Conservation (phyloP, 768 basidiomycete genomes). For the Pulveroboletus frians region DNA sequence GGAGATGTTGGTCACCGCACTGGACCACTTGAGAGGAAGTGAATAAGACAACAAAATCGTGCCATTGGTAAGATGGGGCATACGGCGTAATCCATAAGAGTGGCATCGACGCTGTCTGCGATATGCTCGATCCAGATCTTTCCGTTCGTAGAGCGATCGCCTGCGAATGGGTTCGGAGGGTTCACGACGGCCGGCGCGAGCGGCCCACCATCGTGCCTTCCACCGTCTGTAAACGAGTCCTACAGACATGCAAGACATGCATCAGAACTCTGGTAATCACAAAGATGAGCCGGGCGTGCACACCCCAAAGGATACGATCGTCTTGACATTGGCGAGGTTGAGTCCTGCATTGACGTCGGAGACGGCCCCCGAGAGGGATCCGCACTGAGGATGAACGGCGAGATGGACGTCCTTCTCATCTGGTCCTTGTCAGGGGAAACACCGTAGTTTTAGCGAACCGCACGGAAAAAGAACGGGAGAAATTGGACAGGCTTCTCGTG, state of each 20-base stretch:
- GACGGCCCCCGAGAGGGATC: constrained; percentile 34
- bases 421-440: constrained; percentile 8
- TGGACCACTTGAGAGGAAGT: constrained; percentile 25
- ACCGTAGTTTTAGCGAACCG: constrained; percentile 9
- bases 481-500: background rate
- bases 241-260: constrained; percentile 3
- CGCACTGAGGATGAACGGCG: constrained; percentile 44
- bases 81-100: constrained; percentile 49
- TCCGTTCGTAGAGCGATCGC: constrained; percentile 49
- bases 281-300: background rate
- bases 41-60: background rate
- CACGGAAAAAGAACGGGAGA: background rate
- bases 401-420: constrained; percentile 33
- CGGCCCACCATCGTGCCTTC: constrained; percentile 41
- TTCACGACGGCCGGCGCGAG: constrained; percentile 38
- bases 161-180: constrained; percentile 43
- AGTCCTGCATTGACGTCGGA: constrained; percentile 50
- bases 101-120: constrained; percentile 36
- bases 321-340: constrained; percentile 33
- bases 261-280: background rate
- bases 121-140: constrained; percentile 46
- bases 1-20: constrained; percentile 43
- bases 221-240: constrained; percentile 51
- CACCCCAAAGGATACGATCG: constrained; percentile 51
- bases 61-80: constrained; percentile 3